Percentiles rank a stretch among this genome's conserved stretches.
Conservation (phyloP, 352 stramenopile species). For the Phytophthora cactorum region DNA sequence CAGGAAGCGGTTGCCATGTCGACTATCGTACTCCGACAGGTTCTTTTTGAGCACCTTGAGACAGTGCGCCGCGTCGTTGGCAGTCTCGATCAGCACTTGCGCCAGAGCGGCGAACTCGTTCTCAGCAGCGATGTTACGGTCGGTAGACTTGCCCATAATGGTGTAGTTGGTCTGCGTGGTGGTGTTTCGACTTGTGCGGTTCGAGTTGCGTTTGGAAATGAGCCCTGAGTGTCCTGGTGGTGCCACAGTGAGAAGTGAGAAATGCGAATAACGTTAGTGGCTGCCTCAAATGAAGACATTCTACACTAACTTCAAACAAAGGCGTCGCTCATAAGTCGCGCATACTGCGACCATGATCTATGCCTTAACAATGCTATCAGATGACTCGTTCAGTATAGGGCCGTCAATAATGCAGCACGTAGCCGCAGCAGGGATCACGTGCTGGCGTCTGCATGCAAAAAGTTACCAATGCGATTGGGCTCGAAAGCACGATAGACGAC, state of each 20-base stretch:
- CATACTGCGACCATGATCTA: too few relatives aligned
- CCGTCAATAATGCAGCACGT: too few relatives aligned
- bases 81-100: conserved; percentile 22
- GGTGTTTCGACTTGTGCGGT: conserved; percentile 6
- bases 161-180: neutral
- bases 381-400: too few relatives aligned
- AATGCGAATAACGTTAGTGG: neutral
- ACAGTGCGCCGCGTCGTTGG: conserved; percentile 20
- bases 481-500: too few relatives aligned
- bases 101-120: conserved; percentile 27
- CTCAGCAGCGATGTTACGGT: conserved; percentile 9
- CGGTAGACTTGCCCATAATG: conserved; percentile 22
- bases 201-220: conserved; percentile 23
- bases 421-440: too few relatives aligned
- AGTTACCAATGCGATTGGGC: too few relatives aligned
- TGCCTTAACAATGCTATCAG: too few relatives aligned
- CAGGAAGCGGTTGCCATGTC: conserved; percentile 19
- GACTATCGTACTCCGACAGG: conserved; percentile 28
- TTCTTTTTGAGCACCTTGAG: conserved; percentile 32
- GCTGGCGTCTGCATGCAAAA: too few relatives aligned
- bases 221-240: neutral
- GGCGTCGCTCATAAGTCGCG: too few relatives aligned
- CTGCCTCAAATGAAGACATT: neutral
- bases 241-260: conserved; percentile 1
- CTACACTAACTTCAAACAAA: neutral